Evolutionary conservation across 2,329 filamentous ascomycete species (phyloP).

Genomic region (Botrytis squamosa): DNA sequence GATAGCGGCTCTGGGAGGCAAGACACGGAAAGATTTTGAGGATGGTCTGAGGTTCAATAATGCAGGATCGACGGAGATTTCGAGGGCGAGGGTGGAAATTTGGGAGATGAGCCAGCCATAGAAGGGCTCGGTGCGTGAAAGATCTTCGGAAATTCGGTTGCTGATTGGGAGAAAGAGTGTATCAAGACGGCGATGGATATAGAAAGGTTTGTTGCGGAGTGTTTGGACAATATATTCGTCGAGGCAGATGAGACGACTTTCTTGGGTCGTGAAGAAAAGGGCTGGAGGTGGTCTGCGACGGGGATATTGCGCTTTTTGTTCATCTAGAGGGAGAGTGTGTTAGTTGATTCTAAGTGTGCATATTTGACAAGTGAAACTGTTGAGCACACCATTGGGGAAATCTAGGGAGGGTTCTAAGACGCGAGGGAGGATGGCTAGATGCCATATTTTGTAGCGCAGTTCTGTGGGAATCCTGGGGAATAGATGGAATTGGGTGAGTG

Average conservation of each 20-base stretch:
- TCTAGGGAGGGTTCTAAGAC: constrained; percentile 25
- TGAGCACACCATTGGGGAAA: background rate
- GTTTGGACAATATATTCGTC: background rate
- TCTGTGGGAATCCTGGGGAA: constrained; percentile 27
- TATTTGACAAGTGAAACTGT: background rate
- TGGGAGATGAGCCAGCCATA: constrained; percentile 4
- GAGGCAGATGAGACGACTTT: constrained; percentile 15
- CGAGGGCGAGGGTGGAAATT: constrained; percentile 4
- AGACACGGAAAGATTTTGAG: background rate
- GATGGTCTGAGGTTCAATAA: background rate
- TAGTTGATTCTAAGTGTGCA: background rate
- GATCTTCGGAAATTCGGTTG: background rate
- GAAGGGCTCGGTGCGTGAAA: background rate
- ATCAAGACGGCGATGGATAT: background rate
- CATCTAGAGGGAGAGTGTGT: background rate
- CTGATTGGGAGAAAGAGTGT: background rate
- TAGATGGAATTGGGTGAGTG: constrained; percentile 20
- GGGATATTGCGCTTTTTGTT: background rate
- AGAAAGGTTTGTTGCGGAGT: background rate
- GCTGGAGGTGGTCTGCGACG: background rate
- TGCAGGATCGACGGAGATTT: background rate
- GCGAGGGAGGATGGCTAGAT: constrained; percentile 19
- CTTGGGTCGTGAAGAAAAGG: background rate
- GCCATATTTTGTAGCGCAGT: constrained; percentile 27
- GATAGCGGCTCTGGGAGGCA: background rate